These are phyloP conservation scores for Bipolaris cookei DNA, from an alignment of 2,329 filamentous ascomycete genomes.

Conservation along the genomic window DNA sequence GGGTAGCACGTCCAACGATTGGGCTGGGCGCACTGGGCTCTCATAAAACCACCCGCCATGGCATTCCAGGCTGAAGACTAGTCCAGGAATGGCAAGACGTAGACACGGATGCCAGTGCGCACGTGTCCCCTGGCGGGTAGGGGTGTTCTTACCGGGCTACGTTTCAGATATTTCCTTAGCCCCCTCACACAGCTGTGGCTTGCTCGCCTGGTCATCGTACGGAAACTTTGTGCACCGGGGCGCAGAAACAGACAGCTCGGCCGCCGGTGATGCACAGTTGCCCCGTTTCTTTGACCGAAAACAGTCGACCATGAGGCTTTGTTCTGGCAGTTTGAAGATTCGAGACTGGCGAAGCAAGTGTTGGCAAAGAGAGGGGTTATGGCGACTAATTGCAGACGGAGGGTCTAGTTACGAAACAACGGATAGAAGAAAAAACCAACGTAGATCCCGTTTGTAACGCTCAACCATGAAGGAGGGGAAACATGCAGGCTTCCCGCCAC, in stretches of 20 bases:
- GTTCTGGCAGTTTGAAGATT: constrained; percentile 20
- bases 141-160: constrained; percentile 18
- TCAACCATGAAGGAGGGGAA: constrained; percentile 18
- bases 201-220: constrained; percentile 11
- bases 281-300: neutral
- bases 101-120: constrained; percentile 7
- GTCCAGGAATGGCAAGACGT: constrained; percentile 17
- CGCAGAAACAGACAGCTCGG: neutral
- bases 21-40: constrained; percentile 31
- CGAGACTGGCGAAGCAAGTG: constrained; percentile 25
- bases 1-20: constrained; percentile 28
- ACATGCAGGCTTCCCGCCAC: constrained; percentile 14
- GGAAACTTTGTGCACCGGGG: constrained; percentile 19
- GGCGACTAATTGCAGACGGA: constrained; percentile 16
- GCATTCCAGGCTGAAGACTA: constrained; percentile 27
- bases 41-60: constrained; percentile 26
- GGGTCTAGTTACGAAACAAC: constrained; percentile 22
- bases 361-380: constrained; percentile 5
- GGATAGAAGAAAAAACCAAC: constrained; percentile 21
- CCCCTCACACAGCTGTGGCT: constrained; percentile 17
- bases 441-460: constrained; percentile 24
- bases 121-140: constrained; percentile 19
- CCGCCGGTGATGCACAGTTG: neutral
- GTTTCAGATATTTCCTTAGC: constrained; percentile 33
- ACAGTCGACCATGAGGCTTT: constrained; percentile 19